Base-by-base conservation (phyloP, 1,139 yeast species). In the Candida mesenterica region DNA sequence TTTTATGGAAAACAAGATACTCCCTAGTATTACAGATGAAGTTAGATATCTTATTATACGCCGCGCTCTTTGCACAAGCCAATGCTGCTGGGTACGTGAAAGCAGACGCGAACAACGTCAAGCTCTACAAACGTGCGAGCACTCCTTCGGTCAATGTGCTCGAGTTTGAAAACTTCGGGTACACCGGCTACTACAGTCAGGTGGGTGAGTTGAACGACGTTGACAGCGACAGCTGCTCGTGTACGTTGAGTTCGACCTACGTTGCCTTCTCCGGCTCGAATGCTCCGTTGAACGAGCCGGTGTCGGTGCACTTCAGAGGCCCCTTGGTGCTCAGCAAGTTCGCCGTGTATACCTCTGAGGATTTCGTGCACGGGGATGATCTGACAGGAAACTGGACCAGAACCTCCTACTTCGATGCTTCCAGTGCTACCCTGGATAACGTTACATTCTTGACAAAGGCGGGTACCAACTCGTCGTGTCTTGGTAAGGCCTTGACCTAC, bases 301-400 rank as follows among this genome's bases (percentile, higher is more conserved):
- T 90, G 35, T 82, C 96, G 13, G 86, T 92, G 39, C 97, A 90
- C 62, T 87, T 90, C 72, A 80, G 97, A 65, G 98, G 97, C 39
- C 98, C 97, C 23, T 61, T 92, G 48, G 71, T 76, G 41, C 75
- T 90, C 56, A 65, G 72, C 52, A 85, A 86, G 62, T 88, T 92
- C 56, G 97, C 89, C 48, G 65, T 57, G 25, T 68, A 67, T 47
- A 59, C 55, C 13, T 50, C 71, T 2, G 40, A 41, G 3, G 43
- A 43, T 24, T 45, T 40, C 25, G 43, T 14, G 6, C 40, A 35
- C 20, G 52, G 48, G 12, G 48, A 83, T 52, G 40, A 50, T 53
- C 16, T 29, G 23, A 50, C 65, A 28, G 77, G 80, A 45, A 81
- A 69, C 49, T 92, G 97, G 96, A 53, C 65, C 36, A 81, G 95